Conservation (phyloP, 192 early-diverging fungal genomes). For the Coemansia sp. region DNA sequence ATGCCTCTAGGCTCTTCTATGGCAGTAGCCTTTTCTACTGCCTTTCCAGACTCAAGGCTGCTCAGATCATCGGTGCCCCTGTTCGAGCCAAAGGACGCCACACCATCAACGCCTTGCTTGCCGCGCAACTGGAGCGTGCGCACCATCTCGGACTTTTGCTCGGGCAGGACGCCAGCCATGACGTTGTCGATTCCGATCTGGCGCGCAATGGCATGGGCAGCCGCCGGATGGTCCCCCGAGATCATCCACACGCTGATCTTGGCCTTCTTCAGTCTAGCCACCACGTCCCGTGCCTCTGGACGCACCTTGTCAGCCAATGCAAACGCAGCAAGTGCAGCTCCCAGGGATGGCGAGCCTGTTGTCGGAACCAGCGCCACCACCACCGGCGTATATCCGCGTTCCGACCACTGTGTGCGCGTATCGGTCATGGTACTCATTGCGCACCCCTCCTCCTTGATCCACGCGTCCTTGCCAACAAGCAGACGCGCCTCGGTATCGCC, state of each 20-base stretch:
- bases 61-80: not conserved
- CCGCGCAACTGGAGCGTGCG: constrained; percentile 62
- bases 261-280: constrained; percentile 67
- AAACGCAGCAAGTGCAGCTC: constrained; percentile 60
- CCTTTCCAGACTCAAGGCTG: constrained; percentile 3
- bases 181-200: constrained; percentile 83
- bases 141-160: constrained; percentile 82
- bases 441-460: constrained; percentile 59
- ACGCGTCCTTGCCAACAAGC: constrained; percentile 72
- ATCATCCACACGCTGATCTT: constrained; percentile 86
- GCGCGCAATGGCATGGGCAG: constrained; percentile 76
- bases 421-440: constrained; percentile 42
- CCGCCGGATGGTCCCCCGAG: constrained; percentile 85
- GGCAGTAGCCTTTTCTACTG: not conserved
- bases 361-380: constrained; percentile 34
- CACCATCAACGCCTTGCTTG: not conserved
- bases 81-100: not conserved
- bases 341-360: constrained; percentile 56
- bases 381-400: constrained; percentile 67
- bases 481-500: constrained; percentile 20
- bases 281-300: constrained; percentile 73
- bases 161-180: constrained; percentile 88
- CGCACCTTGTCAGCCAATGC: constrained; percentile 83
- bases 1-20: too few species aligned
- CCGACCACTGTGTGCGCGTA: constrained; percentile 49